Conservation (phyloP, 2,329 filamentous ascomycete genomes). For the Pseudogymnoascus pannorum region DNA sequence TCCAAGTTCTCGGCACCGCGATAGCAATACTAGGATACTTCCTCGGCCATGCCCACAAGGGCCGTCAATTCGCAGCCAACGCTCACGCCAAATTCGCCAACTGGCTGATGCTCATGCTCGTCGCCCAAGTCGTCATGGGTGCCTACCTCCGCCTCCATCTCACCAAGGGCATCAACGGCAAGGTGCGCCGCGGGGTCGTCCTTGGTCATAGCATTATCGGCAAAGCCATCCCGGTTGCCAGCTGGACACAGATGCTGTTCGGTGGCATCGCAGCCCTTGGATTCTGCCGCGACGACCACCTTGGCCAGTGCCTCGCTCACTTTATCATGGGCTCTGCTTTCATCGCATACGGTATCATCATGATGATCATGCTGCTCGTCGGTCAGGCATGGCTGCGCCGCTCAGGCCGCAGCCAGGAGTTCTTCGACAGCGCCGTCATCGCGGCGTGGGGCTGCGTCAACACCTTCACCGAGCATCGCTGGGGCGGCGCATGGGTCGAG, state of each 20-base stretch:
- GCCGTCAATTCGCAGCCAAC: slow-evolving; percentile 76
- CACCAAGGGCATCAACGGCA: slow-evolving; percentile 73
- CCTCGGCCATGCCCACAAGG: slow-evolving; percentile 83
- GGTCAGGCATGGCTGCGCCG: slow-evolving; percentile 81
- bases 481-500: slow-evolving; percentile 80
- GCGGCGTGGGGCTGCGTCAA: slow-evolving; percentile 95
- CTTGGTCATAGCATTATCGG: slow-evolving; percentile 72
- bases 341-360: slow-evolving; percentile 82
- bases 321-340: slow-evolving; percentile 99
- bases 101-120: slow-evolving; percentile 70
- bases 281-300: slow-evolving; percentile 86
- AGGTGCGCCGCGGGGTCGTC: slow-evolving; percentile 65
- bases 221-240: slow-evolving; percentile 76
- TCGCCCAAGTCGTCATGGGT: slow-evolving; percentile 70
- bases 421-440: slow-evolving; percentile 89
- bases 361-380: slow-evolving; percentile 79
- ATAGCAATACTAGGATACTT: slow-evolving; percentile 81
- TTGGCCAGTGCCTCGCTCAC: slow-evolving; percentile 88
- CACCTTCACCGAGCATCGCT: slow-evolving; percentile 94
- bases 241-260: slow-evolving; percentile 93
- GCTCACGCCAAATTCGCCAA: slow-evolving; percentile 77
- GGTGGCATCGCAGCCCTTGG: slow-evolving; percentile 87
- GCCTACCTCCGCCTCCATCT: slow-evolving; percentile 86
- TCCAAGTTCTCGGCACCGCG: slow-evolving; percentile 67
- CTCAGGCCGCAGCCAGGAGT: slow-evolving; percentile 85